phyloP scores from a whole-genome alignment of 2,329 filamentous ascomycete genomes.

The Bisporella sp. region DNA sequence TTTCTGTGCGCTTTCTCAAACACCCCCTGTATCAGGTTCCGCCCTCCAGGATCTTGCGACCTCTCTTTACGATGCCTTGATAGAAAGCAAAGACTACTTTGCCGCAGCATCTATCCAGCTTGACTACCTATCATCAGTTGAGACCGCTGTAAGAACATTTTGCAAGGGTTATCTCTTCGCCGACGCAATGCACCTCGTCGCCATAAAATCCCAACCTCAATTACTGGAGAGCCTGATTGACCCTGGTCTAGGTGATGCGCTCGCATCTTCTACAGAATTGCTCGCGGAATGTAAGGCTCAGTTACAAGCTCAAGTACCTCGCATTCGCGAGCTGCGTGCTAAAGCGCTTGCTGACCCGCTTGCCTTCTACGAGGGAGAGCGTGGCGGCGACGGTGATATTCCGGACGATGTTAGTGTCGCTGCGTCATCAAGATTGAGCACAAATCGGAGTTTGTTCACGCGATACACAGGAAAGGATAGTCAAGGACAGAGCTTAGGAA shows the following conservation, averaged over 20 bases:
- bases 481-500: conserved; percentile 47
- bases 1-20: conserved; percentile 64
- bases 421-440: conserved; percentile 70
- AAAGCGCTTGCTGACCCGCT: conserved; percentile 82
- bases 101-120: conserved; percentile 73
- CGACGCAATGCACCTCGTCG: conserved; percentile 76
- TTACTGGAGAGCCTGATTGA: conserved; percentile 67
- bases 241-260: conserved; percentile 69
- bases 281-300: conserved; percentile 89
- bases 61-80: conserved; percentile 68
- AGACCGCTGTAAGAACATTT: conserved; percentile 64
- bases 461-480: conserved; percentile 68
- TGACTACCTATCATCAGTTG: conserved; percentile 71
- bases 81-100: conserved; percentile 77
- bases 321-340: conserved; percentile 71
- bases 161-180: conserved; percentile 85
- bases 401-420: conserved; percentile 92
- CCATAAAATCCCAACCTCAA: conserved; percentile 47
- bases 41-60: conserved; percentile 63
- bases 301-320: conserved; percentile 75
- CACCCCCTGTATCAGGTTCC: conserved; percentile 49
- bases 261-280: conserved; percentile 79
- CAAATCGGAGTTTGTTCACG: conserved; percentile 84
- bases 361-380: conserved; percentile 79
- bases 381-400: conserved; percentile 56